Evolutionary conservation across 805 yeast species (phyloP).

Genomic region (Starmerella vitae): DNA sequence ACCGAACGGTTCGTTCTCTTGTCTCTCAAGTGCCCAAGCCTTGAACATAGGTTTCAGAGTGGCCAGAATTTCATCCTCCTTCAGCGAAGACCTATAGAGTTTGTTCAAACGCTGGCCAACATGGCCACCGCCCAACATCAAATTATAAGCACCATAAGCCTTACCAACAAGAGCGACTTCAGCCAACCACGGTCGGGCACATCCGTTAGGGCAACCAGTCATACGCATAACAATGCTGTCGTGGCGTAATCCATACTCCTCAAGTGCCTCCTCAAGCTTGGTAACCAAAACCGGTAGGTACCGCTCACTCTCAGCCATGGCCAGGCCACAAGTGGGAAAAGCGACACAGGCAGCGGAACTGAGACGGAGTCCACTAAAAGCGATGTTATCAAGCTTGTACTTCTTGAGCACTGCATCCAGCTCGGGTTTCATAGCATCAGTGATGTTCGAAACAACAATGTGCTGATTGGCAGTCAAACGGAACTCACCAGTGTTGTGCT

Average conservation of each 20-base stretch:
- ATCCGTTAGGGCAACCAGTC: slow-evolving; percentile 99
- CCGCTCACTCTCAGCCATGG: slow-evolving; percentile 97
- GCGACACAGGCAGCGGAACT: slow-evolving; percentile 96
- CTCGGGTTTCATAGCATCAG: slow-evolving; percentile 49
- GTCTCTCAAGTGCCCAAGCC: slow-evolving; percentile 86
- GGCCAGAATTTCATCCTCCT: slow-evolving; percentile 73
- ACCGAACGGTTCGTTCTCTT: slow-evolving; percentile 88
- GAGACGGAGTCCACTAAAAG: slow-evolving; percentile 69
- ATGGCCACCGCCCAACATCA: slow-evolving; percentile 92
- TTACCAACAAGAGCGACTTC: slow-evolving; percentile 93
- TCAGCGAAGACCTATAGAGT: slow-evolving; percentile 72
- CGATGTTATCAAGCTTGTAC: slow-evolving; percentile 71
- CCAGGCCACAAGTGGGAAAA: slow-evolving; percentile 95
- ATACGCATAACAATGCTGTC: slow-evolving; percentile 93
- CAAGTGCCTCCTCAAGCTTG: slow-evolving; percentile 74
- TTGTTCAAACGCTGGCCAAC: slow-evolving; percentile 87
- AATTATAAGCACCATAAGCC: slow-evolving; percentile 83
- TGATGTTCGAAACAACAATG: slow-evolving; percentile 57
- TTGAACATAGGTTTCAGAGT: slow-evolving; percentile 76
- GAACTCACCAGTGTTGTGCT: slow-evolving; percentile 40
- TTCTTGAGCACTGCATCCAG: slow-evolving; percentile 53
- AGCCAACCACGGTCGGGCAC: slow-evolving; percentile 97
- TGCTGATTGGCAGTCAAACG: slow-evolving; percentile 95
- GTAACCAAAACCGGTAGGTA: slow-evolving; percentile 69
- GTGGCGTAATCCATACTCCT: slow-evolving; percentile 84